Evolutionary conservation across 2,329 filamentous ascomycete genomes (phyloP), one percentile per base, ranked within the genome.

Genomic region (Corynespora cassiicola): DNA sequence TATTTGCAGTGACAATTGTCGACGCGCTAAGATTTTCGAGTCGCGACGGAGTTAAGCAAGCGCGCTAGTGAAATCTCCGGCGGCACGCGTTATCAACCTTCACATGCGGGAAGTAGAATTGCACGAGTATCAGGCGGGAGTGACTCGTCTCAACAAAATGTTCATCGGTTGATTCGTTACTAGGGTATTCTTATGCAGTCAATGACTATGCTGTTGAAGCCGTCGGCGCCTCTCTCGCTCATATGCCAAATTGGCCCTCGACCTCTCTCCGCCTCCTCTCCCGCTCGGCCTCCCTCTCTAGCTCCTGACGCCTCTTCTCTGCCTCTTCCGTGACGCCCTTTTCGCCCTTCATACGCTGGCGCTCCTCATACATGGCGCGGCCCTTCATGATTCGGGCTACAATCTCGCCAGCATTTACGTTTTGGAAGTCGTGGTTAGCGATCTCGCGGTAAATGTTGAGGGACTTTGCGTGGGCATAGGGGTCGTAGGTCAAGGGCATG

Each of bases 391-490:
- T 99, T 20, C 94, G 78, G 53, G 87, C 82, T 31, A 99, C 91
- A 55, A 99, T 97, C 55, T 94, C 86, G 3, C 85, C 90, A 1
- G 92, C 90, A 68, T 97, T 96, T 49, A 97, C 90, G 45, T 90
- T 79, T 50, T 88, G 80, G 65, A 92, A 99, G 14, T 82, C 76
- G 70, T 99, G 94, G 34, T 75, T 69, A 8, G 81, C 80, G 26
- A 96, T 85, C 65, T 95, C 82, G 25, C 76, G 79, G 75, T 95
- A 96, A 62, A 99, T 90, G 21, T 86, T 86, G 76, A 96, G 83
- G 31, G 78, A 75, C 69, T 91, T 94, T 36, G 90, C 85, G 10
- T 84, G 88, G 18, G 78, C 76, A 72, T 97, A 96, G 2, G 74
- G 69, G 51, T 79, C 75, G 55, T 69, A 69, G 23, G 67, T 84